Evolutionary conservation across 768 basidiomycete genomes (phyloP), one percentile per base, ranked within the genome.

Genomic region (Pluteus cervinus): DNA sequence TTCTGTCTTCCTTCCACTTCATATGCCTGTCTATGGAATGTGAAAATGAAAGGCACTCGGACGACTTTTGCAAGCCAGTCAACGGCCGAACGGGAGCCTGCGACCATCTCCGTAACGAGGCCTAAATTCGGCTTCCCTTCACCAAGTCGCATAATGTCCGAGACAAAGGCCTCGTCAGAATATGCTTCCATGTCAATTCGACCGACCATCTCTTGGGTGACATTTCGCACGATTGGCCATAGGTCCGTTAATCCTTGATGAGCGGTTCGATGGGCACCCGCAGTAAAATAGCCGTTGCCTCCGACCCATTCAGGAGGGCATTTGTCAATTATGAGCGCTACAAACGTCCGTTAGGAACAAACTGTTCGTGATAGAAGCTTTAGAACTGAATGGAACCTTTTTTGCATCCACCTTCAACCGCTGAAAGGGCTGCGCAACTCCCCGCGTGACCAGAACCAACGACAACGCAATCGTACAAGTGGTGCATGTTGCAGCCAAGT

Each of bases 211-310:
- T 67, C 65, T 16, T 65, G 44, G 1, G 69, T 50, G 28, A 68
- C 70, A 42, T 73, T 74, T 33, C 50, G 56, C 15, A 82, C 69
- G 42, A 81, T 54, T 3, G 71, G 58, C 16, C 81, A 64, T 24
- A 83, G 65, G 54, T 82, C 79, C 3, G 56, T 45, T n/a, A 83
- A 62, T 2, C 81, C 82, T 11, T 42, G 59, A 46, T 84, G 81
- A 3, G 71, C 75, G 8, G 75, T 81, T 37, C 81, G 75, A 49
- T 75, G 68, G 5, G 80, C 78, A 15, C 81, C 81, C 7, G 80
- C 79, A 21, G 81, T 82, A 58, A 83, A 84, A 56, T 75, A 81
- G 12, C 79, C 76, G 47, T 86, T 84, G 12, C 81, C 82, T 4
- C 82, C 82, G 3, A 56, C 69, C 81, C 81, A 83, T 39, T 70